Evolutionary conservation across 148 eudicot genomes (phyloP).

Genomic region (Silene conica): DNA sequence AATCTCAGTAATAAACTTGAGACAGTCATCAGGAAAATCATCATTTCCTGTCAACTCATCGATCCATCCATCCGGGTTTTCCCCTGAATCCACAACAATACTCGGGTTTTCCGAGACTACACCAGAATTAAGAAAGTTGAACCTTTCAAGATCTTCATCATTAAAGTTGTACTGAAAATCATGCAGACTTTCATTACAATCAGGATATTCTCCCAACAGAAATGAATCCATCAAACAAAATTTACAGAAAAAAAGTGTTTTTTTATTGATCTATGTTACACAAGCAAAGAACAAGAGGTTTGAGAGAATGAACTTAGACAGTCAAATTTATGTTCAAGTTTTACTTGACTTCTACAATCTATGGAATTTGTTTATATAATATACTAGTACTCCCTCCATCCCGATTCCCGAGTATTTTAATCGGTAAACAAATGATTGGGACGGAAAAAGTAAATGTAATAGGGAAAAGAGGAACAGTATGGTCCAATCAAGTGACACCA

Average conservation of each 20-base stretch:
- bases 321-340: slow-evolving; percentile 2
- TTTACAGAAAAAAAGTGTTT: background rate
- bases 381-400: no score
- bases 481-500: background rate
- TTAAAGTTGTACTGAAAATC: slow-evolving; percentile 9
- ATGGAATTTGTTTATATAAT: background rate
- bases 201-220: slow-evolving; percentile 9
- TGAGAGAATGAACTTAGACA: background rate
- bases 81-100: background rate
- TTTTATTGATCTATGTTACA: background rate
- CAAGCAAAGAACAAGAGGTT: background rate
- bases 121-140: background rate
- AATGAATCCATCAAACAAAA: background rate
- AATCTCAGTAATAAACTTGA: slow-evolving; percentile 39
- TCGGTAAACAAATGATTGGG: no score
- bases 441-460: no score
- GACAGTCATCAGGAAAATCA: slow-evolving; percentile 34
- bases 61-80: slow-evolving; percentile 6
- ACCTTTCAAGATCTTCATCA: slow-evolving; percentile 12
- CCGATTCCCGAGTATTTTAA: no score
- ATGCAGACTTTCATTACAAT: slow-evolving; percentile 3
- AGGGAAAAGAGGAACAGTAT: background rate
- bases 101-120: background rate
- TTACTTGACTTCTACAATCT: slow-evolving; percentile 13
- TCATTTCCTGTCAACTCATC: slow-evolving; percentile 7